These are phyloP conservation scores for Avicennia marina DNA, from an alignment of 257 asterid species.

Conservation along the genomic window DNA sequence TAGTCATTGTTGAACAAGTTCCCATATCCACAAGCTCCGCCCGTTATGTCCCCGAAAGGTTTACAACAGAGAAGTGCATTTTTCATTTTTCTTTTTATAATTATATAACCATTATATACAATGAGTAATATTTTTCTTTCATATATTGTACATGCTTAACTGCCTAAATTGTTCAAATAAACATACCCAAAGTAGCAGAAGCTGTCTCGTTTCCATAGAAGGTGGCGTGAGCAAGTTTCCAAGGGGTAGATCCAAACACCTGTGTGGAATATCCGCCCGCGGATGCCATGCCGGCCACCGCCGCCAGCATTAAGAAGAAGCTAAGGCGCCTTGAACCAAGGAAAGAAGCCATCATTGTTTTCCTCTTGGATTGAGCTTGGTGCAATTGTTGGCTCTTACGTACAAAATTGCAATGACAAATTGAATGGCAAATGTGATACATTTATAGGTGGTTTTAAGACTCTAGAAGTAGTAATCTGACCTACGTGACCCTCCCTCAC, in stretches of 20 bases:
- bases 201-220: slow-evolving; percentile 76
- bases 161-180: background rate
- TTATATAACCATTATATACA: no score
- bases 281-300: slow-evolving; percentile 8
- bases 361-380: background rate
- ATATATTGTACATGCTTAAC: no score
- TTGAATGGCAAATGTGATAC: slow-evolving; percentile 17
- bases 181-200: slow-evolving; percentile 56
- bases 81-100: background rate
- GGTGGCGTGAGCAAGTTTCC: slow-evolving; percentile 62
- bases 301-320: slow-evolving; percentile 26
- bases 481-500: no score
- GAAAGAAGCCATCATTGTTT: slow-evolving; percentile 39
- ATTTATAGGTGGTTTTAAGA: slow-evolving; percentile 18
- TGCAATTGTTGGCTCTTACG: background rate
- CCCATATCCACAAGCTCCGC: slow-evolving; percentile 38
- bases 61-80: background rate
- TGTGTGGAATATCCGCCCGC: slow-evolving; percentile 19
- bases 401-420: slow-evolving; percentile 7
- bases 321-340: slow-evolving; percentile 24
- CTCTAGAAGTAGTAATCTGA: no score
- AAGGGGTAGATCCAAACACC: slow-evolving; percentile 33
- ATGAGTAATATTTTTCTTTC: no score
- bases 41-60: background rate
- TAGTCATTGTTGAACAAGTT: slow-evolving; percentile 24